Conservation (phyloP, 805 yeast species). For the Priceomyces fermenticarens region DNA sequence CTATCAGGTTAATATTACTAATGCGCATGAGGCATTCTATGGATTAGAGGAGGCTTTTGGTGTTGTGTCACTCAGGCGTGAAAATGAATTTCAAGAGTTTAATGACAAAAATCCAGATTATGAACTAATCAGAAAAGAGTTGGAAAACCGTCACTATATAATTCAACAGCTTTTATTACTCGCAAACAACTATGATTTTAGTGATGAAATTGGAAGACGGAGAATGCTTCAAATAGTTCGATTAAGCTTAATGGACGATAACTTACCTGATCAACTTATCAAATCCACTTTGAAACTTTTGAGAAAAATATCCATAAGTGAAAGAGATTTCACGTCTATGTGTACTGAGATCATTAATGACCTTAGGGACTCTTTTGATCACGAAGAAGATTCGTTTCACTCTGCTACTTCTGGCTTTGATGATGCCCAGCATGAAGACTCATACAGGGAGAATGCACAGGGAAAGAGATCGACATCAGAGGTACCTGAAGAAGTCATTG, state of each 20-base stretch:
- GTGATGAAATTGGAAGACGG: slow-evolving; percentile 89
- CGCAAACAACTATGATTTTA: slow-evolving; percentile 72
- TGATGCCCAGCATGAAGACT: slow-evolving; percentile 22
- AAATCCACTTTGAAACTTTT: slow-evolving; percentile 62
- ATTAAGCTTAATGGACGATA: slow-evolving; percentile 55
- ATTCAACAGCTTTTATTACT: slow-evolving; percentile 68
- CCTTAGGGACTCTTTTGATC: slow-evolving; percentile 65
- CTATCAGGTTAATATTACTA: slow-evolving; percentile 11
- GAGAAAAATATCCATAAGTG: slow-evolving; percentile 68
- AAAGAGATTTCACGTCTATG: slow-evolving; percentile 80
- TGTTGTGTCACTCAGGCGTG: slow-evolving; percentile 8
- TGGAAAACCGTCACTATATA: slow-evolving; percentile 65
- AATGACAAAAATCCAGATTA: slow-evolving; percentile 19
- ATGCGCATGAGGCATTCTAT: slow-evolving; percentile 16
- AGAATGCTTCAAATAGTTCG: slow-evolving; percentile 53
- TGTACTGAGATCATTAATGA: slow-evolving; percentile 84
- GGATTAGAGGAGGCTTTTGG: slow-evolving; percentile 15
- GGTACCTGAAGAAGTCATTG: slow-evolving; percentile 45
- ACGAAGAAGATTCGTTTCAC: slow-evolving; percentile 46
- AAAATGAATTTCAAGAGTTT: slow-evolving; percentile 8
- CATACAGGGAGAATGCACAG: slow-evolving; percentile 25
- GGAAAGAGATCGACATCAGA: slow-evolving; percentile 37
- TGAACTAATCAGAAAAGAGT: slow-evolving; percentile 38
- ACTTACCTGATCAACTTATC: slow-evolving; percentile 52
- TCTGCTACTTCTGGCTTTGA: slow-evolving; percentile 42